Evolutionary conservation across 2,329 filamentous ascomycete genomes (phyloP).

Genomic region (Colletotrichum phormii): DNA sequence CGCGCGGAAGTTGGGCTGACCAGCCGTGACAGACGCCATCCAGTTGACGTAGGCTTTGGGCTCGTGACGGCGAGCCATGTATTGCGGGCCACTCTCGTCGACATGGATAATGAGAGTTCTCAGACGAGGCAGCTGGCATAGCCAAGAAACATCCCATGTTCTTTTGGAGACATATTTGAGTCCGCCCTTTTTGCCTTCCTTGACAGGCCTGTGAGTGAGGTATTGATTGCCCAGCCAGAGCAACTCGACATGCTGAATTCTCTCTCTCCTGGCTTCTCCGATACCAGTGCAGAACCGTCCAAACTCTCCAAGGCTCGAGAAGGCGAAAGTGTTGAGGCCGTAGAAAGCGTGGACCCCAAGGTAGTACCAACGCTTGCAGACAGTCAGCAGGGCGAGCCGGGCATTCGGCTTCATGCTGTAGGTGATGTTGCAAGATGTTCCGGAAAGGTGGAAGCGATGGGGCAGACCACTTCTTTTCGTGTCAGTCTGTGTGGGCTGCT

Average conservation of each 20-base stretch:
- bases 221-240: conserved; percentile 53
- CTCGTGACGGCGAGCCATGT: conserved; percentile 54
- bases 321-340: conserved; percentile 61
- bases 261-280: conserved; percentile 49
- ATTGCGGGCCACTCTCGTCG: conserved; percentile 46
- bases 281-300: conserved; percentile 59
- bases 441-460: conserved; percentile 54
- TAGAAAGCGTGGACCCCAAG: conserved; percentile 59
- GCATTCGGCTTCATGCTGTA: conserved; percentile 48
- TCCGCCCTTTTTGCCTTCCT: conserved; percentile 2
- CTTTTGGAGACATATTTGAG: conserved; percentile 50
- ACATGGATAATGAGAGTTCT: conserved; percentile 54
- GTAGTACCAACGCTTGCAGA: conserved; percentile 54
- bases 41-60: conserved; percentile 35
- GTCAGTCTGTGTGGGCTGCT: conserved; percentile 21
- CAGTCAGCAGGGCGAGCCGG: conserved; percentile 51
- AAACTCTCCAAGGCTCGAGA: conserved; percentile 65
- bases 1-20: conserved; percentile 54
- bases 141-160: conserved; percentile 48
- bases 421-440: conserved; percentile 45
- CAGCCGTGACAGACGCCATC: conserved; percentile 44
- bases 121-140: conserved; percentile 52
- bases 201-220: conserved; percentile 38
- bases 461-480: conserved; percentile 41
- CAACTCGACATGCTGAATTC: conserved; percentile 58